These are phyloP conservation scores for Rhododendron henanense DNA, from an alignment of 148 eudicot genomes.

Conservation along the genomic window DNA sequence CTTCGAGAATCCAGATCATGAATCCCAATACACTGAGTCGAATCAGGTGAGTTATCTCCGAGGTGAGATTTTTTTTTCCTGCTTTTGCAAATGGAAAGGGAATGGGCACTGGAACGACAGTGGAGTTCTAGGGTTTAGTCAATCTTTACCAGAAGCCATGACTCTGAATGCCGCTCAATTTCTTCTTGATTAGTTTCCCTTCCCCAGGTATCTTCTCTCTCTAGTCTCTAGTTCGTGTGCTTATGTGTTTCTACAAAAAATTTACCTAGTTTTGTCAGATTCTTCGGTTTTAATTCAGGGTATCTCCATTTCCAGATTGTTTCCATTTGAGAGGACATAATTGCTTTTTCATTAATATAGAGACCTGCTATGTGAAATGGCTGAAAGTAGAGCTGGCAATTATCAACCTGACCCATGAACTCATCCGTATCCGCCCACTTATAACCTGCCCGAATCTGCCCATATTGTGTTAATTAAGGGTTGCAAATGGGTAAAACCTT, in stretches of 20 bases:
- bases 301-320: not conserved
- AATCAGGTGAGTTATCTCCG: not conserved
- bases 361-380: too few relatives aligned
- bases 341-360: too few relatives aligned
- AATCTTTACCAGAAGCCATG: not conserved
- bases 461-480: too few relatives aligned
- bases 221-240: not conserved
- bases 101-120: not conserved
- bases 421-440: too few relatives aligned
- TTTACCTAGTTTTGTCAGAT: not conserved
- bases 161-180: not conserved
- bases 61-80: not conserved
- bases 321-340: not conserved
- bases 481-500: too few relatives aligned
- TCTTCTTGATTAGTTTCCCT: not conserved
- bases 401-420: too few relatives aligned
- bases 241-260: not conserved
- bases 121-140: not conserved
- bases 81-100: not conserved
- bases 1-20: not conserved
- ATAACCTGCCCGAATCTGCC: too few relatives aligned
- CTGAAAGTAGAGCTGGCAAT: too few relatives aligned
- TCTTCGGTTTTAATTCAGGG: not conserved
- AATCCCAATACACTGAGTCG: not conserved
- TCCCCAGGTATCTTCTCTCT: not conserved